Percentiles rank a stretch among this genome's conserved stretches.
phyloP scores from a whole-genome alignment of 2,329 filamentous ascomycete species.

The Fusarium anthophilum region DNA sequence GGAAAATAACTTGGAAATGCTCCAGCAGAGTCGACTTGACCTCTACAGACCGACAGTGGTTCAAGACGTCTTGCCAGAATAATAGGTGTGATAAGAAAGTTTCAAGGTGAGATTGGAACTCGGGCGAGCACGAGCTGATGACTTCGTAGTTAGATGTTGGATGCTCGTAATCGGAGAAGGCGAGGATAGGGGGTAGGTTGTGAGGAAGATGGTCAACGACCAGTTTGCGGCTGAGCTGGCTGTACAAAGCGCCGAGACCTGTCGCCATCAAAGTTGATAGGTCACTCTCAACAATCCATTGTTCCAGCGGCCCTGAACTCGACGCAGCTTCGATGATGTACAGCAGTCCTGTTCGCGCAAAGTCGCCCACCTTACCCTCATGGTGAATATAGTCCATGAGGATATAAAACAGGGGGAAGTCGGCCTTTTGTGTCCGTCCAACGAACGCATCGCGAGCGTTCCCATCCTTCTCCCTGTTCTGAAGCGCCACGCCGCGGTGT shows the following conservation, averaged over 20 bases:
- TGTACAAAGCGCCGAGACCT: slow-evolving; percentile 81
- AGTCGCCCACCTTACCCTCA: slow-evolving; percentile 93
- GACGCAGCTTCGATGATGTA: slow-evolving; percentile 97
- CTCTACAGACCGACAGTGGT: slow-evolving; percentile 91
- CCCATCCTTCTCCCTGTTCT: slow-evolving; percentile 51
- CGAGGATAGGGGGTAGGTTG: slow-evolving; percentile 82
- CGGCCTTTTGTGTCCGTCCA: slow-evolving; percentile 85
- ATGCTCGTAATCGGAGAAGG: slow-evolving; percentile 87
- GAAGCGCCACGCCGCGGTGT: slow-evolving; percentile 40
- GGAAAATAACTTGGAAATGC: slow-evolving; percentile 95
- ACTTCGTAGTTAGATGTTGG: slow-evolving; percentile 75
- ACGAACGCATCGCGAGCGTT: slow-evolving; percentile 82
- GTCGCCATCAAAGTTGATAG: slow-evolving; percentile 97
- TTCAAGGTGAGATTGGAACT: slow-evolving; percentile 86
- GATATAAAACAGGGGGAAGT: slow-evolving; percentile 96
- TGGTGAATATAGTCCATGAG: slow-evolving; percentile 97
- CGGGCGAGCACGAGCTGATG: slow-evolving; percentile 75
- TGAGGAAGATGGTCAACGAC: slow-evolving; percentile 81
- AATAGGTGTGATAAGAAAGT: slow-evolving; percentile 94
- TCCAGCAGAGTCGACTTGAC: slow-evolving; percentile 93
- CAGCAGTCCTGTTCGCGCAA: slow-evolving; percentile 90
- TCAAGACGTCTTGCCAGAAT: slow-evolving; percentile 98
- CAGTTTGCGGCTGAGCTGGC: slow-evolving; percentile 77
- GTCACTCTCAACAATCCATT: slow-evolving; percentile 97
- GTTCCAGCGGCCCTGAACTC: slow-evolving; percentile 82